These are phyloP conservation scores for Trichoderma simmonsii DNA, from an alignment of 2,329 filamentous ascomycete genomes.

Conservation along the genomic window DNA sequence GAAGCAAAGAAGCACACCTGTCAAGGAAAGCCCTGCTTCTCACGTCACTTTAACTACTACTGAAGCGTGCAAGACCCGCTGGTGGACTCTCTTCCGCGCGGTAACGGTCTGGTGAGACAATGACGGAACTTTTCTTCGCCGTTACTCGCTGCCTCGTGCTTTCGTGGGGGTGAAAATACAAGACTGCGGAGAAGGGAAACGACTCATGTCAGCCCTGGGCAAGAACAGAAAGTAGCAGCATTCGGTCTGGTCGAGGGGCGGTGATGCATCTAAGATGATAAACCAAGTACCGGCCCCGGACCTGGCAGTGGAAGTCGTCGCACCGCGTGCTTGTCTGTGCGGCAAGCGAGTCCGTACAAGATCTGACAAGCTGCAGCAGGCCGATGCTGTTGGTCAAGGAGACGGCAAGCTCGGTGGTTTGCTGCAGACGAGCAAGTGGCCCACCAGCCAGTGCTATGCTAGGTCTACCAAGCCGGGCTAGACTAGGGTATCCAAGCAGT, in stretches of 20 bases:
- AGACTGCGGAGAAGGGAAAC: conserved; percentile 17
- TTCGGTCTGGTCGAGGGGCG: conserved; percentile 3
- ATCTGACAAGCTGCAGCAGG: conserved; percentile 18
- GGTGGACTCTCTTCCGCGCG: conserved; percentile 17
- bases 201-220: conserved; percentile 16
- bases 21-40: conserved; percentile 17
- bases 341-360: conserved; percentile 17
- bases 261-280: conserved; percentile 15
- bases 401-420: conserved; percentile 19
- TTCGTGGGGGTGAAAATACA: conserved; percentile 19
- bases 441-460: conserved; percentile 9
- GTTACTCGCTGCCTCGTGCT: conserved; percentile 17
- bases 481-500: conserved; percentile 18
- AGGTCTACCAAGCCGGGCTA: conserved; percentile 7
- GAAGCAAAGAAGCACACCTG: conserved; percentile 5
- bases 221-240: conserved; percentile 8
- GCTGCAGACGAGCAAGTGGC: conserved; percentile 16
- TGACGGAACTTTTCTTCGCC: conserved; percentile 20
- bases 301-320: conserved; percentile 8
- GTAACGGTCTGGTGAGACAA: conserved; percentile 20
- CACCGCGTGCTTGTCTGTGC: conserved; percentile 6
- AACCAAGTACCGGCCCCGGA: conserved; percentile 15
- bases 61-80: conserved; percentile 17
- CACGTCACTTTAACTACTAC: conserved; percentile 17
- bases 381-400: conserved; percentile 17